Base-by-base conservation (phyloP, 768 basidiomycete species). In the Boletus reticuloceps region DNA sequence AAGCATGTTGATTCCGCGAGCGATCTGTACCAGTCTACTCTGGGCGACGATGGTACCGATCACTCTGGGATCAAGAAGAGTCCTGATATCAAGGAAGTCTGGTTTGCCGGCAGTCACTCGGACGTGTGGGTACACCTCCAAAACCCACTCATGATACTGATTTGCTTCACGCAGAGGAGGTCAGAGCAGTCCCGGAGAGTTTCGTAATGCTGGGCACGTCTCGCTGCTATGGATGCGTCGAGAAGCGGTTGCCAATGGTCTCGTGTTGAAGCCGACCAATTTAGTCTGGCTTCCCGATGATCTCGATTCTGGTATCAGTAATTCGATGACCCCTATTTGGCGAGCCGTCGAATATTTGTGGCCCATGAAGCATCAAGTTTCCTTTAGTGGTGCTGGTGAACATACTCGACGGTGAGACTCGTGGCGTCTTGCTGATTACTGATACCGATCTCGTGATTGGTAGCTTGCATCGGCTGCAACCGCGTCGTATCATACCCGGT, bases 401-500 rank as follows among this genome's bases (percentile, higher is more conserved):
- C 40, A 60, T 17, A 5, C n/a, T 14, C 2, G 10, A n/a, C 53
- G 56, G 58, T 59, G 36, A 54, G 38, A 17, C 0, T 39, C 17
- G n/a, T 5, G 6, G 0, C 41, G 6, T 12, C 7, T 29, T 4
- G 13, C 14, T 52, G 19, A 49, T 36, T 17, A 8, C 34, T 46
- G 14, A 29, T 8, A 19, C 38, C 51, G 12, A 65, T 36, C 3
- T 25, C 13, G 14, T 29, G 20, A 8, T 14, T 39, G 19, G 7
- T 25, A 68, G 66, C 5, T 19, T 6, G 42, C 65, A 67, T 49
- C 52, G 38, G 37, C 2, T 36, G 16, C 58, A 61, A 27, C 57
- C 66, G 6, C 66, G 66, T 38, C 66, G 66, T 36, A 69, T 67
- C 17, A 62, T 68, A 40, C 66, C 66, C 13, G 61, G 66, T 17